Evolutionary conservation across 768 basidiomycete genomes (phyloP), one percentile per base, ranked within the genome.

Genomic region (Russula brevipes): DNA sequence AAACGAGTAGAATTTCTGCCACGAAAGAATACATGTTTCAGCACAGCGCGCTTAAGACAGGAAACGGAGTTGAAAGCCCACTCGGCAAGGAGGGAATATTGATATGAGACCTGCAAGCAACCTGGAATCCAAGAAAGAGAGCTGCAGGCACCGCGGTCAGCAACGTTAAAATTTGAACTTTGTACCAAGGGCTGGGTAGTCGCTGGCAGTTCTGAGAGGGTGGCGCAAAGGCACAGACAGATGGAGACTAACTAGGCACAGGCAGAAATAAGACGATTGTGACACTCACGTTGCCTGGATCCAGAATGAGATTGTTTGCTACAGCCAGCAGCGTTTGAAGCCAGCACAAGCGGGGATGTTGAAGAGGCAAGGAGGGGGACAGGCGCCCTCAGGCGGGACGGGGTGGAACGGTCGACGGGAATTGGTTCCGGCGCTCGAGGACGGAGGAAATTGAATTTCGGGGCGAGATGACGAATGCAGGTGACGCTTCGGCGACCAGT

Each of bases 401-500:
- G 51, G 50, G 12, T 39, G 39, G 57, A 24, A 50, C 39, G 57
- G 53, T 24, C 35, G 38, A 55, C 54, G 63, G 59, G 54, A 56
- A 64, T 31, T 51, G 58, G 42, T 56, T 60, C 63, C 58, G 63
- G 63, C 63, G 63, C 58, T 59, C 42, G n/a, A 55, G 36, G 54
- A 55, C 53, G 42, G 57, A 56, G 50, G 50, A 60, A 69, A 63
- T 60, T 55, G 61, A 63, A 59, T 54, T 62, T 62, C 64, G 64
- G 65, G 53, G 59, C 12, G 52, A 59, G 55, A 58, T 64, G 61
- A 64, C 54, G 65, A 63, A 66, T 58, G 42, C 24, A 64, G 57
- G 46, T 54, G 63, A 64, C 54, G 56, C 38, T 36, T 64, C 63
- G 63, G 63, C 63, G 63, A 64, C 63, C 63, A 64, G 63, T 64